Conservation (phyloP, 2,329 filamentous ascomycete species). For the Ophioceras dolichostomum region DNA sequence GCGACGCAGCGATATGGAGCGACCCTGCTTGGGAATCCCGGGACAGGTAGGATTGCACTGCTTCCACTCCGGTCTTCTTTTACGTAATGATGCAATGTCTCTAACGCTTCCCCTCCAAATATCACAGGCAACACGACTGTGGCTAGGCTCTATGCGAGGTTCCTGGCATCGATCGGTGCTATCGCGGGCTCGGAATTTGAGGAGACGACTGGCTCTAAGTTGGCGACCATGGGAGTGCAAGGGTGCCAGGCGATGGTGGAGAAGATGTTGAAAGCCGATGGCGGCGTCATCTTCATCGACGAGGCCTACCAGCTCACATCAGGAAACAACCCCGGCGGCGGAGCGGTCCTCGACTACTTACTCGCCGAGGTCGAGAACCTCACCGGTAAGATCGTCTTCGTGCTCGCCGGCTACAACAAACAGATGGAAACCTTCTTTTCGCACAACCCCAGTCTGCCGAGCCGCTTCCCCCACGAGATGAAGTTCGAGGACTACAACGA, state of each 20-base stretch:
- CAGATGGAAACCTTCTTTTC: slow-evolving; percentile 68
- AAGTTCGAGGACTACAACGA: slow-evolving; percentile 60
- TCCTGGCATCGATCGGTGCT: slow-evolving; percentile 48
- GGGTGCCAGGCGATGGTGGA: slow-evolving; percentile 46
- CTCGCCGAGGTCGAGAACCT: slow-evolving; percentile 63
- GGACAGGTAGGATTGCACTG: slow-evolving; percentile 41
- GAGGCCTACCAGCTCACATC: slow-evolving; percentile 65
- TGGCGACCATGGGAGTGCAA: slow-evolving; percentile 49
- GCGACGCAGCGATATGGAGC: slow-evolving; percentile 48
- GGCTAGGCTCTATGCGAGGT: slow-evolving; percentile 55
- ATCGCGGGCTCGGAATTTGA: slow-evolving; percentile 48
- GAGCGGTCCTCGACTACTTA: slow-evolving; percentile 55
- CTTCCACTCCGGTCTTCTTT: no score
- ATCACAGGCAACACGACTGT: slow-evolving; percentile 61
- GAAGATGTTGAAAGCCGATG: slow-evolving; percentile 40
- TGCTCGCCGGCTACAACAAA: slow-evolving; percentile 61
- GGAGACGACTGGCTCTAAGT: slow-evolving; percentile 55
- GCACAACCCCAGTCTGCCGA: slow-evolving; percentile 60
- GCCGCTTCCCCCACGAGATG: slow-evolving; percentile 54
- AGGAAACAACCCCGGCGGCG: slow-evolving; percentile 42
- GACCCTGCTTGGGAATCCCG: slow-evolving; percentile 59
- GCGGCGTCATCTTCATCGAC: slow-evolving; percentile 65
- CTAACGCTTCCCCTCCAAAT: no score
- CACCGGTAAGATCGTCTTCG: slow-evolving; percentile 55
- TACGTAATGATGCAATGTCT: no score